These are phyloP conservation scores for Prunus mongolica DNA, from an alignment of 306 rosid genomes.

Conservation along the genomic window DNA sequence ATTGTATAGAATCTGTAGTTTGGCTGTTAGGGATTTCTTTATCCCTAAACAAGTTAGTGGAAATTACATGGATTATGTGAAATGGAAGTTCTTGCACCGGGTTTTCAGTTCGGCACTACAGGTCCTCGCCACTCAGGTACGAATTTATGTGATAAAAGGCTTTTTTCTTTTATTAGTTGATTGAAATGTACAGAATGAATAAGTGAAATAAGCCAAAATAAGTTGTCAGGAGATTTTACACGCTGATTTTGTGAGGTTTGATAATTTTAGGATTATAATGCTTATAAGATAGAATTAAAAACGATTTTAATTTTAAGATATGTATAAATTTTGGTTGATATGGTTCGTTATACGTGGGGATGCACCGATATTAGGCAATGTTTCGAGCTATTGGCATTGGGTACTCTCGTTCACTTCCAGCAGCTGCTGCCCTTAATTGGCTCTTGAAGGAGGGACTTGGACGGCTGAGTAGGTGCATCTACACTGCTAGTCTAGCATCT, in stretches of 20 bases:
- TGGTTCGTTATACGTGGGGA: constrained; percentile 17
- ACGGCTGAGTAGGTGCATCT: constrained; percentile 77
- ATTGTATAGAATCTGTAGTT: constrained; percentile 29
- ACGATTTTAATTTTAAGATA: not conserved
- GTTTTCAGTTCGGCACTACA: constrained; percentile 92
- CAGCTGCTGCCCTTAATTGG: constrained; percentile 95
- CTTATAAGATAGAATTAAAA: not conserved
- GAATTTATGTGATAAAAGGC: not conserved
- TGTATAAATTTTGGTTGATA: constrained; percentile 15
- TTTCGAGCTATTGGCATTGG: constrained; percentile 92
- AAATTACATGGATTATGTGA: constrained; percentile 60
- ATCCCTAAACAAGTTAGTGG: constrained; percentile 61
- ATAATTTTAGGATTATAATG: not conserved
- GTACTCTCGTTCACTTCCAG: constrained; percentile 70
- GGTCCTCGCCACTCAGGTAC: constrained; percentile 91
- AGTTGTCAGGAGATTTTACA: not conserved
- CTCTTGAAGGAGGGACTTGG: constrained; percentile 92
- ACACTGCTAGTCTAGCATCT: constrained; percentile 86
- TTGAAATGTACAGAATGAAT: not conserved
- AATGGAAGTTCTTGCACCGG: constrained; percentile 87
- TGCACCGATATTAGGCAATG: constrained; percentile 70
- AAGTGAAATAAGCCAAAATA: not conserved
- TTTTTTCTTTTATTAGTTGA: not conserved
- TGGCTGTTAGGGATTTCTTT: constrained; percentile 48
- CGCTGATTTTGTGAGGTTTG: not conserved